These are phyloP conservation scores for Penicillium roqueforti DNA, from an alignment of 495 filamentous ascomycete species.

Conservation along the genomic window DNA sequence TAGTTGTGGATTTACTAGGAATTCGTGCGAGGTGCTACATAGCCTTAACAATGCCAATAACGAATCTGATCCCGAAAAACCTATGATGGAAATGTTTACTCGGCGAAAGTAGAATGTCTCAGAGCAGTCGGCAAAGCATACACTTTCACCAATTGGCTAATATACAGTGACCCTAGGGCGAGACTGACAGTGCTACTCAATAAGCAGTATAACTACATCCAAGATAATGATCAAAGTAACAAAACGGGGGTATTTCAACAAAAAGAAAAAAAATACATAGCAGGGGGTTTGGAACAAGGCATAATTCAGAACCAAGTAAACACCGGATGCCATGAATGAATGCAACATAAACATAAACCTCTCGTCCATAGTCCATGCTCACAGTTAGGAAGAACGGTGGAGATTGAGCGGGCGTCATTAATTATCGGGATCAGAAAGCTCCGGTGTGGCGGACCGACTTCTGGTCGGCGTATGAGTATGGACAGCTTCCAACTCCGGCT, in stretches of 20 bases:
- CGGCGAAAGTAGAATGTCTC: background rate
- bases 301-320: slow-evolving; percentile 15
- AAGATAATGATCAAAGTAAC: slow-evolving; percentile 15
- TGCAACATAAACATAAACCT: slow-evolving; percentile 23
- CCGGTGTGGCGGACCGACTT: slow-evolving; percentile 31
- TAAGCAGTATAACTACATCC: slow-evolving; percentile 21
- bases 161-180: slow-evolving; percentile 38
- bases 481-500: slow-evolving; percentile 39
- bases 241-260: slow-evolving; percentile 22
- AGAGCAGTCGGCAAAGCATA: background rate
- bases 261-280: slow-evolving; percentile 2
- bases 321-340: slow-evolving; percentile 30
- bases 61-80: background rate
- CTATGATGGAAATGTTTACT: background rate
- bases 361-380: slow-evolving; percentile 15
- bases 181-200: slow-evolving; percentile 14
- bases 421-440: slow-evolving; percentile 36
- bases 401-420: slow-evolving; percentile 23
- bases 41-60: background rate
- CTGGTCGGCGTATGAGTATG: slow-evolving; percentile 24
- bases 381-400: slow-evolving; percentile 5
- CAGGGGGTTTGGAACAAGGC: slow-evolving; percentile 1
- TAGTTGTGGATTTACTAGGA: background rate
- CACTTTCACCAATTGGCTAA: slow-evolving; percentile 23
- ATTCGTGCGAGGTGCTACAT: background rate